A percentile compares a stretch with the other conserved stretches of the same genome.
These are phyloP conservation scores for Angomonas ambiguus DNA, from an alignment of 208 protist genomes.

Conservation along the genomic window DNA sequence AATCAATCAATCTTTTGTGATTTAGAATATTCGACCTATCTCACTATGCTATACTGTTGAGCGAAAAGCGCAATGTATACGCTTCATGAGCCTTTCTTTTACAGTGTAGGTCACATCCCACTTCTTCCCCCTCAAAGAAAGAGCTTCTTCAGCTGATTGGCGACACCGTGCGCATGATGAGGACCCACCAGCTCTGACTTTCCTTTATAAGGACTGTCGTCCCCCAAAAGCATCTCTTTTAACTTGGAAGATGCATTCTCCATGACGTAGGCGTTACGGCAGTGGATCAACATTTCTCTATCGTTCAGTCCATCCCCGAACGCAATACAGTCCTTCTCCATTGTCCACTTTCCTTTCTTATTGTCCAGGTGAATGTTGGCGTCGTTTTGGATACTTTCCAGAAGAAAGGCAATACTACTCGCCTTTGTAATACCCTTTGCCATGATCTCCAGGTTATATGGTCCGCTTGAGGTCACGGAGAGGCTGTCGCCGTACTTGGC, in stretches of 20 bases:
- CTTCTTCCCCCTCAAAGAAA: conserved; percentile 4
- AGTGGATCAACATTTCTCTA: conserved; percentile 28
- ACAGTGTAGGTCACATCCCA: not conserved
- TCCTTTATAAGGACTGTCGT: not conserved
- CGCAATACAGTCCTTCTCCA: conserved; percentile 32
- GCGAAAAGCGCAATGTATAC: no score
- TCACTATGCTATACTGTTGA: not conserved
- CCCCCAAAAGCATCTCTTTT: conserved; percentile 14
- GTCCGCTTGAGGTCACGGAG: conserved; percentile 6
- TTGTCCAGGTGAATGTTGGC: not conserved
- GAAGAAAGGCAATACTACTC: conserved; percentile 11
- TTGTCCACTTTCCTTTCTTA: not conserved
- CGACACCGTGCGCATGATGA: conserved; percentile 21
- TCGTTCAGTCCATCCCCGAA: conserved; percentile 57
- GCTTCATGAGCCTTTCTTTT: no score
- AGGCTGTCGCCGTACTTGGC: not conserved
- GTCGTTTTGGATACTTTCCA: not conserved
- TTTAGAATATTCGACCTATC: no score
- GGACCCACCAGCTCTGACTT: conserved; percentile 18
- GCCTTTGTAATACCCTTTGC: conserved; percentile 12
- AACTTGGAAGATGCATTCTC: conserved; percentile 24
- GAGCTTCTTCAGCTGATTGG: conserved; percentile 17
- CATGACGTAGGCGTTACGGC: conserved; percentile 37
- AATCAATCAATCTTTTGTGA: not conserved
- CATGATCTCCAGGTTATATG: conserved; percentile 18